phyloP scores from a whole-genome alignment of 345 rosid species.

The Lepidium sativum region DNA sequence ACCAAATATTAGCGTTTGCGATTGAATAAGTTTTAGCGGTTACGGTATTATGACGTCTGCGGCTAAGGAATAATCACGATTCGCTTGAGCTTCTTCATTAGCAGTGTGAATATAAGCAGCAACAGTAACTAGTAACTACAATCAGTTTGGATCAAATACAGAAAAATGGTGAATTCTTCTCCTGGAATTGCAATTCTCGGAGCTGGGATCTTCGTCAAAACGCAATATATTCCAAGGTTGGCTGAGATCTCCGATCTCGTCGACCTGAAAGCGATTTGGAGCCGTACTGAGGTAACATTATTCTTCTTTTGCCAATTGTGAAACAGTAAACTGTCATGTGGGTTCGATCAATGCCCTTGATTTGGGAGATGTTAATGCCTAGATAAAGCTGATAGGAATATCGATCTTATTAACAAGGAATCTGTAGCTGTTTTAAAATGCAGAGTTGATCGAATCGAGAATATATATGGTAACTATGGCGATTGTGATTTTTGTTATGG shows the following conservation, averaged over 20 bases:
- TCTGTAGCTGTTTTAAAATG: not conserved
- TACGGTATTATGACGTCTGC: not conserved
- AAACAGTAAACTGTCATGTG: not conserved
- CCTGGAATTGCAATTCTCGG: conserved; percentile 75
- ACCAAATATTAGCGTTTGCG: not conserved
- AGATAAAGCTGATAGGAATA: not conserved
- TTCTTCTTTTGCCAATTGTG: not conserved
- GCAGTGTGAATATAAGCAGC: not conserved
- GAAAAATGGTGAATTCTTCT: conserved; percentile 39
- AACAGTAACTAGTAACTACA: not conserved
- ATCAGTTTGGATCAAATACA: not conserved
- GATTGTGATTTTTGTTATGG: not conserved
- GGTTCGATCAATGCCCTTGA: conserved; percentile 3
- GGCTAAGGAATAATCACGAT: not conserved
- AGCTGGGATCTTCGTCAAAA: conserved; percentile 88
- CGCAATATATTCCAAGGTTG: conserved; percentile 76
- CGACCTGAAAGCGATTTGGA: conserved; percentile 66
- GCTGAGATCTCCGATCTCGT: conserved; percentile 81
- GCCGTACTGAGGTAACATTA: conserved; percentile 63
- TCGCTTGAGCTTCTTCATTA: not conserved
- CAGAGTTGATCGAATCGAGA: not conserved
- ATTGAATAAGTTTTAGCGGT: not conserved
- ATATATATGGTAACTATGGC: not conserved
- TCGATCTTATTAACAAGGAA: not conserved
- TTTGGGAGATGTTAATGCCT: not conserved